Evolutionary conservation across 345 rosid genomes (phyloP).

Genomic region (Eucalyptus tenuipes): DNA sequence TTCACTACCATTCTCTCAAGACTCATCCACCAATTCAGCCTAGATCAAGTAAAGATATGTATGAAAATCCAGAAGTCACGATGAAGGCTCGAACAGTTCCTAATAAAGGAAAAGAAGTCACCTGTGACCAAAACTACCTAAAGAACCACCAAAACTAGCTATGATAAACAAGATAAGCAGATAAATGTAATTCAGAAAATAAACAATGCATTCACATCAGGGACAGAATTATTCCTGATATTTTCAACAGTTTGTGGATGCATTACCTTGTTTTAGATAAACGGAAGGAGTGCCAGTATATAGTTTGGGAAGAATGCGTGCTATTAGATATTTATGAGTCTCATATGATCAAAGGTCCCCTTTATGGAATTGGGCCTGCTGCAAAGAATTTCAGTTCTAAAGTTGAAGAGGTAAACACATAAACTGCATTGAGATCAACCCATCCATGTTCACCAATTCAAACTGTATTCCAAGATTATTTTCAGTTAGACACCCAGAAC

Average conservation of each 20-base stretch:
- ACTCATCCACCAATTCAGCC: neutral
- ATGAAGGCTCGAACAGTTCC: neutral
- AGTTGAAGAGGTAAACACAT: neutral
- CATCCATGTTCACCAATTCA: neutral
- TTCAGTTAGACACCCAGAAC: neutral
- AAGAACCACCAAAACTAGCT: neutral
- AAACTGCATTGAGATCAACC: neutral
- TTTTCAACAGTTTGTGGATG: neutral
- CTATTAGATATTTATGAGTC: neutral
- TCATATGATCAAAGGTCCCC: neutral
- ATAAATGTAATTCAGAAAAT: neutral
- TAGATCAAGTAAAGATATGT: neutral
- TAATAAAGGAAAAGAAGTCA: neutral
- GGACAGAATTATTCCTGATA: neutral
- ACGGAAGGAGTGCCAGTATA: neutral
- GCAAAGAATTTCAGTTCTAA: neutral
- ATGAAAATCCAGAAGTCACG: neutral
- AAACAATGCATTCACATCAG: neutral
- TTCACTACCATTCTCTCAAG: neutral
- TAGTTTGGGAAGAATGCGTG: neutral
- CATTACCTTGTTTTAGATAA: neutral
- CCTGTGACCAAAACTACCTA: neutral
- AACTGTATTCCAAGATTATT: neutral
- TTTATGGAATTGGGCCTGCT: neutral
- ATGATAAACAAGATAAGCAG: neutral